Evolutionary conservation across 2,329 filamentous ascomycete species (phyloP).

Genomic region (Cytospora paraplurivora): DNA sequence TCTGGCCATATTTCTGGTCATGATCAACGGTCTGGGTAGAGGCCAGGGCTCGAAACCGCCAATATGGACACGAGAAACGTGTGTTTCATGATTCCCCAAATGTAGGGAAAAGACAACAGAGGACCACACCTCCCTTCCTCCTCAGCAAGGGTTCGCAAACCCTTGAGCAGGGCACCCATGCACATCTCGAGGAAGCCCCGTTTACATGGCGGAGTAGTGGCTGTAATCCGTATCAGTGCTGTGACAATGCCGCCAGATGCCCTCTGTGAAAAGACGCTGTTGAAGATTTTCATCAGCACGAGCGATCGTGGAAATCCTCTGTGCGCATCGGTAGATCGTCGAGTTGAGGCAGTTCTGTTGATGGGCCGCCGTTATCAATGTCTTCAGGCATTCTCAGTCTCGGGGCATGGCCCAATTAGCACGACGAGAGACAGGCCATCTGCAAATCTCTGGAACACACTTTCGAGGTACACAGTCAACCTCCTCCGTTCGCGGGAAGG

Average conservation of each 20-base stretch:
- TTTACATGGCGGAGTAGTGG: constrained; percentile 9
- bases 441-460: neutral
- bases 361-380: constrained; percentile 5
- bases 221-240: neutral
- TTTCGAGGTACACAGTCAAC: constrained; percentile 8
- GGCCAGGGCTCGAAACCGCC: constrained; percentile 25
- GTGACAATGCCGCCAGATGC: neutral
- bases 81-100: constrained; percentile 25
- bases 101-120: constrained; percentile 10
- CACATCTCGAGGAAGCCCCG: neutral
- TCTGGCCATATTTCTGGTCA: neutral
- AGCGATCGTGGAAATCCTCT: neutral
- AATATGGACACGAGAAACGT: constrained; percentile 29
- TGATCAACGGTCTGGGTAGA: neutral
- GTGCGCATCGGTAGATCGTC: neutral
- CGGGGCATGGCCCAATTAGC: constrained; percentile 14
- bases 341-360: neutral
- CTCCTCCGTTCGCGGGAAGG: neutral
- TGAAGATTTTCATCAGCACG: neutral
- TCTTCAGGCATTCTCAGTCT: constrained; percentile 5
- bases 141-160: constrained; percentile 6
- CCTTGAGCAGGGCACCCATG: constrained; percentile 18
- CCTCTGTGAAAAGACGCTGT: neutral
- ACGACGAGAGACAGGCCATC: neutral
- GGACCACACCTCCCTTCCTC: constrained; percentile 13